A percentile compares a stretch with the other conserved stretches of the same genome.
Evolutionary conservation across 148 eudicot genomes (phyloP).

Genomic region (Rhododendron mucronatum): DNA sequence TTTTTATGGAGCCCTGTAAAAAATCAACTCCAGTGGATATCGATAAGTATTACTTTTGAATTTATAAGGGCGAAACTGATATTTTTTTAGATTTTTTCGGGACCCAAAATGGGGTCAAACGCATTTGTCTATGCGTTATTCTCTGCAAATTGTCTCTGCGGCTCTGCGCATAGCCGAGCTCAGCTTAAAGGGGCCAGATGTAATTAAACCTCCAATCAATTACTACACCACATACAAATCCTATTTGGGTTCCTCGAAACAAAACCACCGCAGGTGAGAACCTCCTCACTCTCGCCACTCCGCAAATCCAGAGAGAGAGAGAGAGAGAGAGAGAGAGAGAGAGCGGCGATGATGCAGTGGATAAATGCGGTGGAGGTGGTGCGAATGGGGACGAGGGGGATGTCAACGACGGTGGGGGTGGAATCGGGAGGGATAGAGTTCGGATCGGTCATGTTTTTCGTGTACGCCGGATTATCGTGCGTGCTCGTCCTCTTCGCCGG

Average conservation of each 20-base stretch:
- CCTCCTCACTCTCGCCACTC: neutral
- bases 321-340: neutral
- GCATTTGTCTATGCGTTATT: too few relatives aligned
- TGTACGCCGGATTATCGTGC: conserved; percentile 58
- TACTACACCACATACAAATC: too few relatives aligned
- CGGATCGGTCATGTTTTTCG: conserved; percentile 59
- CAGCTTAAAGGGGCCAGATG: neutral
- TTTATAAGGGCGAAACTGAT: too few relatives aligned
- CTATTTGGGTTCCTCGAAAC: neutral
- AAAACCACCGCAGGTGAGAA: neutral
- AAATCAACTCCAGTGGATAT: too few relatives aligned
- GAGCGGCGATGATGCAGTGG: conserved; percentile 50
- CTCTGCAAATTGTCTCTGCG: too few relatives aligned
- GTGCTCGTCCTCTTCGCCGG: conserved; percentile 79
- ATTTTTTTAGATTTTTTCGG: too few relatives aligned
- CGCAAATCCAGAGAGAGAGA: neutral
- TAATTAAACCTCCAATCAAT: neutral
- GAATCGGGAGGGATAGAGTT: conserved; percentile 40
- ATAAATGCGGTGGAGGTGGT: conserved; percentile 41
- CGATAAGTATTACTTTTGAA: too few relatives aligned
- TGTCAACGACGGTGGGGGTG: conserved; percentile 16
- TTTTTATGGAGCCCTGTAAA: too few relatives aligned
- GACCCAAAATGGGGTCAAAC: too few relatives aligned
- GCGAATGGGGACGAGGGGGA: conserved; percentile 19
- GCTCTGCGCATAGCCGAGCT: too few relatives aligned